Evolutionary conservation across 1,139 yeast species (phyloP).

Genomic region (Protomyces gravidus): DNA sequence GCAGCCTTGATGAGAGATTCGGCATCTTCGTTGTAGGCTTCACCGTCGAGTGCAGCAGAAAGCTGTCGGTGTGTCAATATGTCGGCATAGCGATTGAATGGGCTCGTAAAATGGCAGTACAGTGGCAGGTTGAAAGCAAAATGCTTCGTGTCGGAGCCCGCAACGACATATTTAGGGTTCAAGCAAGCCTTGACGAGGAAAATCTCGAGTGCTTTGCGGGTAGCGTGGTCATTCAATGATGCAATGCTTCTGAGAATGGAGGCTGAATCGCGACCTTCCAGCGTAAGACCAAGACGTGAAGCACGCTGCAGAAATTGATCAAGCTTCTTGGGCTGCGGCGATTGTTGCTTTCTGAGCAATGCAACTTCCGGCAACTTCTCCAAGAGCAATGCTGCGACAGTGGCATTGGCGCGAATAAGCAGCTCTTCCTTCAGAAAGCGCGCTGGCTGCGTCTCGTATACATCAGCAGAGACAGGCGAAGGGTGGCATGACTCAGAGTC

Average conservation of each 20-base stretch:
- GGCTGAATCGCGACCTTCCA: constrained; percentile 73
- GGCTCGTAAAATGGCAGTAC: constrained; percentile 91
- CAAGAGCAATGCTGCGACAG: constrained; percentile 77
- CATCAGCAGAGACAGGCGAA: constrained; percentile 57
- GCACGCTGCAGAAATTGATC: constrained; percentile 74
- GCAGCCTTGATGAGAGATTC: constrained; percentile 75
- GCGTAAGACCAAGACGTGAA: constrained; percentile 52
- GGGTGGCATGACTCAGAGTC: constrained; percentile 70
- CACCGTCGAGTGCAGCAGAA: constrained; percentile 55
- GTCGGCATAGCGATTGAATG: constrained; percentile 87
- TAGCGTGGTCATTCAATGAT: constrained; percentile 56
- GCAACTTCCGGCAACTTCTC: constrained; percentile 76
- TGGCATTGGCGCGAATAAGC: constrained; percentile 72
- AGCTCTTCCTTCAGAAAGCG: constrained; percentile 67
- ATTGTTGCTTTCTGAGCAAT: constrained; percentile 78
- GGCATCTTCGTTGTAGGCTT: constrained; percentile 48
- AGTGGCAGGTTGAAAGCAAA: constrained; percentile 77
- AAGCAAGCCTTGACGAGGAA: constrained; percentile 75
- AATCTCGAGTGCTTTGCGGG: constrained; percentile 73
- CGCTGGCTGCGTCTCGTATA: constrained; percentile 61
- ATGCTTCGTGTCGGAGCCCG: constrained; percentile 69
- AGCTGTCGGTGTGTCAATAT: constrained; percentile 88
- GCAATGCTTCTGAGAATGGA: constrained; percentile 70
- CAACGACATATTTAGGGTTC: constrained; percentile 80
- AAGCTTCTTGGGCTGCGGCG: constrained; percentile 77